Evolutionary conservation across 1,284 basidiomycete genomes (phyloP), one percentile per base, ranked within the genome.

Genomic region (Megacollybia platyphylla): DNA sequence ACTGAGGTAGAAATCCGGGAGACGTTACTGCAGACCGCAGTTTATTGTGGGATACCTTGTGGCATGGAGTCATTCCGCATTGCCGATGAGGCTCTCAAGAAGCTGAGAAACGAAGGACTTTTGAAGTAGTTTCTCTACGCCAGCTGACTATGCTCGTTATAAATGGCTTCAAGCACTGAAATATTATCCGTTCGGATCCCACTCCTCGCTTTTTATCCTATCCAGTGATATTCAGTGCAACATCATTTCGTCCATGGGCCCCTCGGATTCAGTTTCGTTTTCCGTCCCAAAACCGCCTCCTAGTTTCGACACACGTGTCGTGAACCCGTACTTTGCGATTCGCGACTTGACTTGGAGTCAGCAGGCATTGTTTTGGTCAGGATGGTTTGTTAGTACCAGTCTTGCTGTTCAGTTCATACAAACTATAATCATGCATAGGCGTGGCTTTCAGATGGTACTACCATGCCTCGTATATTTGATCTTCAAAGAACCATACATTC

Each of bases 1-100:
- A 57, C 59, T 5, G 61, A 65, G 40, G 46, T 62, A 2, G 64
- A 68, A 41, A 65, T 68, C 29, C 51, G 61, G 26, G 65, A 67
- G 47, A 65, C 63, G 0, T 48, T 67, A 26, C 45, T 67, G 38
- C 65, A 67, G 39, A 55, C 61, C 0, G 55, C 64, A 17, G 54
- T 63, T 5, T 67, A 68, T 42, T 57, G 59, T 44, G 65, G 65
- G 0, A 62, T 64, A 27, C 64, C 64, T 5, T 62, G 60, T 8
- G 65, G 64, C 1, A 64, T 67, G 60, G 50, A 51, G 41, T 59
- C 55, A 41, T 68, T 68, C 46, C 54, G 64, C 9, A 53, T 64
- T 7, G 65, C 57, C 0, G 64, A 68, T 36, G 58, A 54, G 20
- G 58, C 54, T 10, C 52, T 67, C 7, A 54, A 52, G 45, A 58